phyloP scores from a whole-genome alignment of 306 rosid genomes.

The Benincasa hispida region DNA sequence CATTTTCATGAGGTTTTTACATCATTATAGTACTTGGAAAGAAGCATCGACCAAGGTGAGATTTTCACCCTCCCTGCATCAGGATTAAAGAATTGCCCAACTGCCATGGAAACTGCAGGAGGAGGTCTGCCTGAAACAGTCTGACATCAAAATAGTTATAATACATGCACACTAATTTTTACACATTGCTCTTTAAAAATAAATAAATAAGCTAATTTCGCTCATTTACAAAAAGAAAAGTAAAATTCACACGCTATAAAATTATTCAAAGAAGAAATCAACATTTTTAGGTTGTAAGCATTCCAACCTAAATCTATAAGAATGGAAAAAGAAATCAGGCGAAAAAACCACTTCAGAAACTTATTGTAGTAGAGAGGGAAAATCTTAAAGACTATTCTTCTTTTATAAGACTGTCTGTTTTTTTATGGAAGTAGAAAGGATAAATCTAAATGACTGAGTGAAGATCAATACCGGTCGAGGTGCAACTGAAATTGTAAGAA shows the following conservation, averaged over 20 bases:
- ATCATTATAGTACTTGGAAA: slow-evolving; percentile 53
- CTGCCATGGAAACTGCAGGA: slow-evolving; percentile 98
- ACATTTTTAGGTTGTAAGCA: background rate
- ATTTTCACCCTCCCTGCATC: slow-evolving; percentile 59
- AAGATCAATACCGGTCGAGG: slow-evolving; percentile 85
- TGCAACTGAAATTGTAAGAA: slow-evolving; percentile 91
- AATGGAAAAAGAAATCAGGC: background rate
- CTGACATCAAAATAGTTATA: slow-evolving; percentile 51
- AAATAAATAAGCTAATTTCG: background rate
- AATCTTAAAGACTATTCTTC: background rate
- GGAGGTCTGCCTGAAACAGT: slow-evolving; percentile 98
- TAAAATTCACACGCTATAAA: background rate
- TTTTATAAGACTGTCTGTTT: background rate
- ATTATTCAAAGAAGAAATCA: background rate
- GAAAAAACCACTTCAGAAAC: background rate
- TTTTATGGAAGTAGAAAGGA: background rate
- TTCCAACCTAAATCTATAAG: background rate
- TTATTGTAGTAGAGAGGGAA: background rate
- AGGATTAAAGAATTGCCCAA: slow-evolving; percentile 96
- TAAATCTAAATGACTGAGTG: slow-evolving; percentile 10
- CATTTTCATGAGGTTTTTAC: slow-evolving; percentile 30
- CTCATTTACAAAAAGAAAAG: background rate
- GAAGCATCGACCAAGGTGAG: slow-evolving; percentile 69
- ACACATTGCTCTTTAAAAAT: background rate
- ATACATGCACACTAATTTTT: slow-evolving; percentile 9